phyloP scores from a whole-genome alignment of 2,329 filamentous ascomycete species.

The Neofusicoccum parvum region DNA sequence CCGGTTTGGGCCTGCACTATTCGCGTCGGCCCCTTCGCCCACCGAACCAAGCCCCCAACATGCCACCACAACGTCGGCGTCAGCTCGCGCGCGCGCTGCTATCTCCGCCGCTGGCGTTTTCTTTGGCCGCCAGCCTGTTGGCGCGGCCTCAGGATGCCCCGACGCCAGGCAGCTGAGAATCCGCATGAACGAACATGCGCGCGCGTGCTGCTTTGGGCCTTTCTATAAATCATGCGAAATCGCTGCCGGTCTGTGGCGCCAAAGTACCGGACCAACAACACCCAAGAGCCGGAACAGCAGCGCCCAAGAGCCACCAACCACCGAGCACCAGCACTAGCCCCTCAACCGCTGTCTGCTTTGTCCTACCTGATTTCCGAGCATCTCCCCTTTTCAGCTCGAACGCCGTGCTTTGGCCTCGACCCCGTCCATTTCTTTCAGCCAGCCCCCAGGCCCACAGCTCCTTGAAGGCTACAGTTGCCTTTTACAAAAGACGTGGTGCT shows the following conservation, averaged over 20 bases:
- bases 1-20: no score
- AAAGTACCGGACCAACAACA: not conserved
- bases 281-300: no score
- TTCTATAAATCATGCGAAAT: not conserved
- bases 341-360: not conserved
- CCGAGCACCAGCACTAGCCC: not conserved
- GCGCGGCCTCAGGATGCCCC: not conserved
- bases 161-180: not conserved
- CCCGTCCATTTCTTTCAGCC: not conserved
- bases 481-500: not conserved
- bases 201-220: not conserved
- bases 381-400: not conserved
- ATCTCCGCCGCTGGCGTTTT: no score
- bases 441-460: not conserved
- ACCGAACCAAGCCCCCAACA: no score
- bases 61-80: no score
- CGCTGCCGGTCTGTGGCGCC: not conserved
- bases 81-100: no score
- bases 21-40: no score
- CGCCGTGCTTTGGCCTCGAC: not conserved
- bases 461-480: not conserved
- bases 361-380: not conserved
- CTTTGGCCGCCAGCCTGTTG: not conserved
- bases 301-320: no score
- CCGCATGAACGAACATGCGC: not conserved